Conservation (phyloP, 768 basidiomycete genomes). For the Pleurotus platypus region DNA sequence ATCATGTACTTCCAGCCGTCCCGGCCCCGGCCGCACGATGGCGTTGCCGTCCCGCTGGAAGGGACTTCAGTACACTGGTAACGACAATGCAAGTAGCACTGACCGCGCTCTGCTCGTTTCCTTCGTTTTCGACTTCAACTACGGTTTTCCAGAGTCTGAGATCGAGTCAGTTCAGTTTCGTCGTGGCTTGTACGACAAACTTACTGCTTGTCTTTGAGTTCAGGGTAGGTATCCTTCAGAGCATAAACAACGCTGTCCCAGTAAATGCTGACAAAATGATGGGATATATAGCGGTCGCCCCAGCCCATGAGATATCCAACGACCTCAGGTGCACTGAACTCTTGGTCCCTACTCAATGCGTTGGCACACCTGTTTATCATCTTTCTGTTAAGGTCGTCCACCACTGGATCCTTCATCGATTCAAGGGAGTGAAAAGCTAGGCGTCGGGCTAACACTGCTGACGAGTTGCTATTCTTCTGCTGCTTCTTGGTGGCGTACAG, state of each 20-base stretch:
- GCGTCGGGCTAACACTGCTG: constrained; percentile 28
- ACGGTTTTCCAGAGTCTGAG: too few species aligned
- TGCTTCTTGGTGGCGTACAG: constrained; percentile 34
- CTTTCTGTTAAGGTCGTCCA: constrained; percentile 17
- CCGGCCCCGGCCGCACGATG: neutral
- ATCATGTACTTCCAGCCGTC: neutral
- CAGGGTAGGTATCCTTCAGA: constrained; percentile 19
- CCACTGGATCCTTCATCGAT: neutral
- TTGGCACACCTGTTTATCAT: constrained; percentile 28
- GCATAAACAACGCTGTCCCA: constrained; percentile 23
- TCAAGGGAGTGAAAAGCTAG: constrained; percentile 24
- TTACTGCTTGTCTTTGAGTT: constrained; percentile 7
- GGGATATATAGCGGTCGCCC: constrained; percentile 32
- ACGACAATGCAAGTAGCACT: neutral
- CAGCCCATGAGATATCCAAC: constrained; percentile 41
- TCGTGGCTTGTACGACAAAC: neutral
- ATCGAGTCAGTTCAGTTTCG: too few species aligned
- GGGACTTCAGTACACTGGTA: neutral
- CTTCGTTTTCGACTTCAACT: too few species aligned
- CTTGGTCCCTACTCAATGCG: constrained; percentile 32
- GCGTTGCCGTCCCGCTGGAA: neutral
- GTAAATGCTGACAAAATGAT: constrained; percentile 30
- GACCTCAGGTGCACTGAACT: constrained; percentile 32
- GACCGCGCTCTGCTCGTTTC: too few species aligned
- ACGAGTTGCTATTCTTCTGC: constrained; percentile 23